A percentile compares a stretch with the other conserved stretches of the same genome.
phyloP scores from a whole-genome alignment of 2,329 filamentous ascomycete species.

The Bertia moriformis region DNA sequence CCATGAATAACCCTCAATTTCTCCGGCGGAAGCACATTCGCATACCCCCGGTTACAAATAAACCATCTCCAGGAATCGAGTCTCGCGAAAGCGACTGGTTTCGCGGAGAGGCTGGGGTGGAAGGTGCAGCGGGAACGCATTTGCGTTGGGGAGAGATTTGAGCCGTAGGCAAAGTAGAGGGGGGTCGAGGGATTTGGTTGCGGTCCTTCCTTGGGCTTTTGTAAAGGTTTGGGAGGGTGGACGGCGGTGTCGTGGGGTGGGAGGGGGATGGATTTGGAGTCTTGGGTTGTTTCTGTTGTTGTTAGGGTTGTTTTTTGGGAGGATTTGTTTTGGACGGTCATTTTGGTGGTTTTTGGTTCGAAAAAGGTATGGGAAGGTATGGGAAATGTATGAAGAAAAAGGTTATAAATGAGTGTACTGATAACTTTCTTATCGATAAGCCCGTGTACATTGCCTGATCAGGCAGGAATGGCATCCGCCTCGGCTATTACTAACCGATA shows the following conservation, averaged over 20 bases:
- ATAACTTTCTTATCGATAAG: too few species aligned
- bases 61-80: conserved; percentile 46
- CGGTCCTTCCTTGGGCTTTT: not conserved
- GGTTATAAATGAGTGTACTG: too few species aligned
- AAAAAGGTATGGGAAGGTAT: not conserved
- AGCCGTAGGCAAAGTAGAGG: conserved; percentile 59
- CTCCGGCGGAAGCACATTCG: conserved; percentile 37
- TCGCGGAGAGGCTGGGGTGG: conserved; percentile 28
- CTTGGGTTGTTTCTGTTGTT: not conserved
- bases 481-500: too few species aligned
- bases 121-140: conserved; percentile 45
- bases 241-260: not conserved
- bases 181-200: conserved; percentile 2
- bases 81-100: conserved; percentile 38
- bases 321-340: not conserved
- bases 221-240: not conserved
- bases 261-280: not conserved
- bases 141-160: conserved; percentile 52
- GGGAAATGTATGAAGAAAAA: not conserved
- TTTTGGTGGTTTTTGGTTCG: not conserved
- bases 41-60: conserved; percentile 53
- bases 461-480: too few species aligned
- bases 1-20: not conserved
- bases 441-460: too few species aligned
- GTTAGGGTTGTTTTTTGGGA: not conserved